Evolutionary conservation across 2,329 filamentous ascomycete genomes (phyloP), one percentile per base, ranked within the genome.

Genomic region (Cercospora sojina): DNA sequence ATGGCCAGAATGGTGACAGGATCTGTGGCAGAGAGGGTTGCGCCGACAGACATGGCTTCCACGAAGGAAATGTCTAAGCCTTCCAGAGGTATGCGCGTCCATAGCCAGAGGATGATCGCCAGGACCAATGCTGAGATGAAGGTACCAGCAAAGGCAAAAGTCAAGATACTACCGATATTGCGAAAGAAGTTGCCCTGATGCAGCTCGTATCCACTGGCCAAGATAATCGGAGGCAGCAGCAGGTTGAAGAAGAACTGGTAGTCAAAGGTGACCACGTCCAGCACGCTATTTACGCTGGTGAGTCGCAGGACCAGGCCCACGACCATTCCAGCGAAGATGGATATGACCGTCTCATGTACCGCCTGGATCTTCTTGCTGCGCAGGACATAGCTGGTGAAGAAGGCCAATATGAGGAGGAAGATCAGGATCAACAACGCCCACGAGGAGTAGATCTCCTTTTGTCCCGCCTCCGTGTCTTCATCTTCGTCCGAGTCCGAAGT

Each of bases 161-260:
- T 98, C 72, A 99, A 83, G 74, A 99, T 99, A 6, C 92, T 96
- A 69, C 95, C 94, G 68, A 98, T 97, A 76, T 99, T 97, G 71
- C 94, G 90, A 81, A 99, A 99, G 85, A 99, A 99, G 82, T 99
- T 99, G 73, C 92, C 93, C 82, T 99, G 95, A 79, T 99, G 95
- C 68, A 99, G 81, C 80, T 99, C 95, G 81, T 98, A 99, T 63
- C 95, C 95, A 16, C 94, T 97, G 16, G 93, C 94, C 29, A 99
- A 86, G 77, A 99, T 99, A 77, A 99, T 99, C 64, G 95, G 95
- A 41, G 95, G 95, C n/a, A 99, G 90, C 12, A 99, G 87, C 55
- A 99, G 87, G 80, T 99, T 99, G 85, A 99, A 99, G 85, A 99
- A 99, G 84, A 98, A 97, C 77, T 98, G 93, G 79, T 97, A 97